phyloP scores from a whole-genome alignment of 176 grass and related monocot species.

The Phragmites australis region DNA sequence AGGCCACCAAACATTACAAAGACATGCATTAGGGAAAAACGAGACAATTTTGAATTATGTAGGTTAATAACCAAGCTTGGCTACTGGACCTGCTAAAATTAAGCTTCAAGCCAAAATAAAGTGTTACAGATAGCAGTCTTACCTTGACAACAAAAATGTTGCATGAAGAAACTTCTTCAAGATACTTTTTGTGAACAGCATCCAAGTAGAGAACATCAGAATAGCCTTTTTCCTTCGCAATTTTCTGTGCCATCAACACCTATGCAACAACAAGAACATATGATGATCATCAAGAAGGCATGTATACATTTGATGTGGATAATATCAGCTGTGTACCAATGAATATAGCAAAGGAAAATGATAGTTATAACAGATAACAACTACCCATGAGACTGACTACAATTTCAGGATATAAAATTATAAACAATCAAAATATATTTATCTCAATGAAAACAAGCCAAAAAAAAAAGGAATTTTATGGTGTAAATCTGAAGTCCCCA shows the following conservation, averaged over 20 bases:
- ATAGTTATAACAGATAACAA: not conserved
- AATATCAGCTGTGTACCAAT: not conserved
- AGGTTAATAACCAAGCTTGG: constrained; percentile 21
- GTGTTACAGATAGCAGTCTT: constrained; percentile 15
- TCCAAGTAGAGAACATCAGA: constrained; percentile 99
- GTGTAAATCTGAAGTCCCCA: not conserved
- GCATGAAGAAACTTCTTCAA: constrained; percentile 98
- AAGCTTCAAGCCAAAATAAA: constrained; percentile 23
- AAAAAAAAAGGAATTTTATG: not conserved
- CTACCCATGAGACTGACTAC: not conserved
- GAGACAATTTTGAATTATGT: constrained; percentile 1
- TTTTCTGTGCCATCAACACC: constrained; percentile 96
- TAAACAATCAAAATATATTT: not conserved
- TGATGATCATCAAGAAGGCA: not conserved
- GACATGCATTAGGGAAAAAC: not conserved
- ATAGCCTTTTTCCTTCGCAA: constrained; percentile 93
- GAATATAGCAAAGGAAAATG: not conserved
- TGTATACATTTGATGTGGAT: constrained; percentile 12
- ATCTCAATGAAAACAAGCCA: not conserved
- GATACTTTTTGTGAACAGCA: constrained; percentile 84
- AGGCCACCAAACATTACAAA: not conserved
- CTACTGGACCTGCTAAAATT: not conserved
- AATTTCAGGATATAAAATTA: constrained; percentile 7
- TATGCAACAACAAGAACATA: constrained; percentile 42
- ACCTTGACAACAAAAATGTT: constrained; percentile 99